Conservation (phyloP, 257 asterid species). For the Lycium ferocissimum region DNA sequence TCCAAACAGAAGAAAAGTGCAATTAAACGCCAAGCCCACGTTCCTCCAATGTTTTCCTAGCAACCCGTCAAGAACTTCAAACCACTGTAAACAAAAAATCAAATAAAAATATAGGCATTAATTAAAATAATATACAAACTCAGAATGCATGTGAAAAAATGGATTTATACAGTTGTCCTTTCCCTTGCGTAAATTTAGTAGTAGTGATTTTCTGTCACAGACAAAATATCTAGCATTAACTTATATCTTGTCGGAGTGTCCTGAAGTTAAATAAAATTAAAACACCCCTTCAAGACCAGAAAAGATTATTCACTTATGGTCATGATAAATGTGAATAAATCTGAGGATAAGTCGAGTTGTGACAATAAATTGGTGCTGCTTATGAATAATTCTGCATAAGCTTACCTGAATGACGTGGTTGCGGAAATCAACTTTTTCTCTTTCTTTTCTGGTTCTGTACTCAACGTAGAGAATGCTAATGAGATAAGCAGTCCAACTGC, state of each 20-base stretch:
- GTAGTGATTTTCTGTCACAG: neutral
- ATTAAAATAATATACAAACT: neutral
- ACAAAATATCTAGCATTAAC: neutral
- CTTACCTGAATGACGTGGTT: constrained; percentile 91
- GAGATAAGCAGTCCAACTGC: constrained; percentile 94
- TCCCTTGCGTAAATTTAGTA: too few species aligned
- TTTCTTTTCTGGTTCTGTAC: constrained; percentile 81
- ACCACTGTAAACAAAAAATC: constrained; percentile 60
- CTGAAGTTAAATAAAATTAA: neutral
- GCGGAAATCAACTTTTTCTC: constrained; percentile 84
- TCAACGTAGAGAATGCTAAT: constrained; percentile 83
- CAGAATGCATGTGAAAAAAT: constrained; percentile 40
- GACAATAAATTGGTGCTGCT: neutral
- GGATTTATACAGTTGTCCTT: constrained; percentile 9
- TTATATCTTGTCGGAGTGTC: constrained; percentile 11
- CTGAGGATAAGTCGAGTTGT: neutral
- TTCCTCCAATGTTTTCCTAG: constrained; percentile 95
- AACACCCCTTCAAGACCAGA: neutral
- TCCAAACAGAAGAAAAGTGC: constrained; percentile 96
- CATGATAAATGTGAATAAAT: too few species aligned
- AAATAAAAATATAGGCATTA: neutral
- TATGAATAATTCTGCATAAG: neutral
- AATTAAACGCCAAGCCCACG: constrained; percentile 93
- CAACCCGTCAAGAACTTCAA: constrained; percentile 95
- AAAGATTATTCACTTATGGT: neutral